phyloP scores from a whole-genome alignment of 73 alveolate species.

The Paramecium primaurelia region DNA sequence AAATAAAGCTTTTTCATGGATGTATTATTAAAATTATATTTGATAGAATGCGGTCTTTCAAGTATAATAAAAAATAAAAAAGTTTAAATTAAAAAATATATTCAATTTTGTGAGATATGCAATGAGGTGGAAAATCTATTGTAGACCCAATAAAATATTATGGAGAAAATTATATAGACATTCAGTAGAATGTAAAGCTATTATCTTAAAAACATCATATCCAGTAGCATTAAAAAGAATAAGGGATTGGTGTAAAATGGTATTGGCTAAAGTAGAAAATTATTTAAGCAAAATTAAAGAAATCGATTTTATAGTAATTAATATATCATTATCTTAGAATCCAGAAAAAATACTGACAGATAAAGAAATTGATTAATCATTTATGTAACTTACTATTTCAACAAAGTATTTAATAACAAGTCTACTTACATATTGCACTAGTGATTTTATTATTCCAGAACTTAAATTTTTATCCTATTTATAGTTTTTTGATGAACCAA shows the following conservation, averaged over 20 bases:
- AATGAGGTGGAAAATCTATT: conserved; percentile 38
- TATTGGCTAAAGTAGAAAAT: conserved; percentile 24
- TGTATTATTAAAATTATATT: neutral
- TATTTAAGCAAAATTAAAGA: neutral
- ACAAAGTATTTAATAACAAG: conserved; percentile 5
- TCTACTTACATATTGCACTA: conserved; percentile 3
- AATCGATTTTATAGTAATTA: conserved; percentile 16
- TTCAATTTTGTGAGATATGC: neutral
- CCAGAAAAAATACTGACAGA: neutral
- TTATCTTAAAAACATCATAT: neutral
- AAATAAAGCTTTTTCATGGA: neutral
- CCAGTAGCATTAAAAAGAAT: neutral
- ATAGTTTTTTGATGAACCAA: neutral
- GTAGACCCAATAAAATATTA: neutral
- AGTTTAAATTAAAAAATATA: neutral
- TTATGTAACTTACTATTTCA: neutral
- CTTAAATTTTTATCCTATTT: neutral
- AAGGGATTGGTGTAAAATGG: conserved; percentile 26
- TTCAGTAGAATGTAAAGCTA: neutral
- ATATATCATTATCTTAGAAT: neutral
- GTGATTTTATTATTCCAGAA: conserved; percentile 28
- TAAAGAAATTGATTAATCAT: neutral
- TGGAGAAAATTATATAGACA: conserved; percentile 1
- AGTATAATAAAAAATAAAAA: neutral
- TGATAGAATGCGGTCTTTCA: neutral